Conservation (phyloP, 2,329 filamentous ascomycete genomes). For the Rosellinia necatrix region DNA sequence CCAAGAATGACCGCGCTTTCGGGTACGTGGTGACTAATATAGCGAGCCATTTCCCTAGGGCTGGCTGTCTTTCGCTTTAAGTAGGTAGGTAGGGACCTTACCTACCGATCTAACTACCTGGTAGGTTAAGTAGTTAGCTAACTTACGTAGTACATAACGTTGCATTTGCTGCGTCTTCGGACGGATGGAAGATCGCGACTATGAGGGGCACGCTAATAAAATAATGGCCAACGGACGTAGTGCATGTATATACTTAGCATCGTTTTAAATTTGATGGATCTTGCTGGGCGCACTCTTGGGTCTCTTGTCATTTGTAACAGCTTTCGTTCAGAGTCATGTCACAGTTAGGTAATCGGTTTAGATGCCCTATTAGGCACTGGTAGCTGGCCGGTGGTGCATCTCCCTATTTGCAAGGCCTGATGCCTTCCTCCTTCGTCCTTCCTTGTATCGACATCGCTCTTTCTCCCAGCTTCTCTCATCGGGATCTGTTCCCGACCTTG, state of each 20-base stretch:
- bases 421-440: too few species aligned
- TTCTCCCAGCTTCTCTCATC: not conserved
- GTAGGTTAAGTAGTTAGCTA: too few species aligned
- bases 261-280: not conserved
- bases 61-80: not conserved
- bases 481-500: not conserved
- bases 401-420: too few species aligned
- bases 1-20: not conserved
- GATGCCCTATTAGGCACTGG: not conserved
- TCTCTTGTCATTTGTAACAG: too few species aligned
- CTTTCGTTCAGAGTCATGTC: not conserved
- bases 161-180: conserved; percentile 12
- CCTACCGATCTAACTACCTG: too few species aligned
- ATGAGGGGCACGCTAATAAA: conserved; percentile 23
- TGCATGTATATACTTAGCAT: not conserved
- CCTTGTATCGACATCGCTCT: not conserved
- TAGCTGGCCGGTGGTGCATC: too few species aligned
- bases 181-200: conserved; percentile 16
- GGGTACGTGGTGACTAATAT: not conserved
- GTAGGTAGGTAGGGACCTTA: too few species aligned
- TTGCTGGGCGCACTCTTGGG: too few species aligned
- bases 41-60: conserved; percentile 1
- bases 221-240: not conserved
- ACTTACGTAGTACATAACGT: too few species aligned
- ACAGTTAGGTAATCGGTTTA: not conserved